phyloP scores from a whole-genome alignment of 1,139 yeast species.

The Debaryomyces subglobosus region DNA sequence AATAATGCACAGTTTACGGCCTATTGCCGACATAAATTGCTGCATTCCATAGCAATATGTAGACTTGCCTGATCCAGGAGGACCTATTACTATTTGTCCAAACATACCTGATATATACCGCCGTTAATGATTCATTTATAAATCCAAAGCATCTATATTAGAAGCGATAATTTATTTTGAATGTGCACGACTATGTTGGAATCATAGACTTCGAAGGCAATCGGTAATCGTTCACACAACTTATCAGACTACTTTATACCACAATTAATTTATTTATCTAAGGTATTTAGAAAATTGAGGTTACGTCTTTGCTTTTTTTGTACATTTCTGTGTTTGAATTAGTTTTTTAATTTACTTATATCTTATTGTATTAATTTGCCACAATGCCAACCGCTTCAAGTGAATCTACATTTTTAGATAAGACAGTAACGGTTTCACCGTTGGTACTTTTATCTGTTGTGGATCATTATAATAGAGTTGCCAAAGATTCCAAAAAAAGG shows the following conservation, averaged over 20 bases:
- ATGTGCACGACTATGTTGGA: constrained; percentile 7
- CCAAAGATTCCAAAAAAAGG: constrained; percentile 69
- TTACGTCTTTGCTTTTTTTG: not conserved
- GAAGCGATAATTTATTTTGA: not conserved
- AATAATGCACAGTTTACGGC: constrained; percentile 78
- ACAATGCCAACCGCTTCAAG: constrained; percentile 19
- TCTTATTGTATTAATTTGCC: not conserved
- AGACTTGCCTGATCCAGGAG: constrained; percentile 97
- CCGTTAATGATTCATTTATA: not conserved
- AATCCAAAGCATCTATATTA: not conserved
- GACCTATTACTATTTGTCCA: constrained; percentile 94
- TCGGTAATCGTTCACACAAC: not conserved
- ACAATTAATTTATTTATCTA: not conserved
- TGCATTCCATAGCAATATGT: constrained; percentile 92
- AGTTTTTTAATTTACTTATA: not conserved
- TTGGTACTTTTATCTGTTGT: constrained; percentile 90
- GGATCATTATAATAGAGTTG: constrained; percentile 90
- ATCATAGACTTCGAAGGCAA: constrained; percentile 8
- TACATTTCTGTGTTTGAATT: not conserved
- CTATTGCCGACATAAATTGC: constrained; percentile 91
- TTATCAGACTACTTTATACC: not conserved
- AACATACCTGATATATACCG: constrained; percentile 40
- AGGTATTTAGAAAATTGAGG: not conserved
- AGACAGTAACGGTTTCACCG: constrained; percentile 91
- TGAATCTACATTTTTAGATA: constrained; percentile 46